phyloP scores from a whole-genome alignment of 2,329 filamentous ascomycete genomes.

The Xylaria sp. region DNA sequence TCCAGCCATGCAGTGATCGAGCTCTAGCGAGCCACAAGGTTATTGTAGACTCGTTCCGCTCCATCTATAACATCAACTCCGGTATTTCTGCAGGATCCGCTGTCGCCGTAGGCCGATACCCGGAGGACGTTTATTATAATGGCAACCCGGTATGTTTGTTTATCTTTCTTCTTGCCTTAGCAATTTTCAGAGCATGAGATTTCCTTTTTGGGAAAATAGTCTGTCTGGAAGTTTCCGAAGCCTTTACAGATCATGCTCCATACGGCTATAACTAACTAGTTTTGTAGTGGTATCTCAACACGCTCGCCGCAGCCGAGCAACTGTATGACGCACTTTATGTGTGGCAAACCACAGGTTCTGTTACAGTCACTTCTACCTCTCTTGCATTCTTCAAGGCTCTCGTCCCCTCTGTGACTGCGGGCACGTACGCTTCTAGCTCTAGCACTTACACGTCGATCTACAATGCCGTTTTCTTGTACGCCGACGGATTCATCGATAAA shows the following conservation, averaged over 20 bases:
- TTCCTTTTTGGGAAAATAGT: too few relatives aligned
- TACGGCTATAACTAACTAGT: too few relatives aligned
- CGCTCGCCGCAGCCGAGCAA: constrained; percentile 80
- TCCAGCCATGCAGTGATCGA: constrained; percentile 78
- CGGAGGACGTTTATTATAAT: constrained; percentile 78
- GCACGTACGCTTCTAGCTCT: constrained; percentile 67
- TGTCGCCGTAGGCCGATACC: constrained; percentile 72
- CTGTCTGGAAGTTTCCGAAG: too few relatives aligned
- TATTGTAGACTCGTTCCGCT: constrained; percentile 78
- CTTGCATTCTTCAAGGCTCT: constrained; percentile 78
- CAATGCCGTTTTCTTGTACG: constrained; percentile 66
- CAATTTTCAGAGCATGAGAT: too few relatives aligned
- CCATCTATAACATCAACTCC: constrained; percentile 74
- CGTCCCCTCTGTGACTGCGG: constrained; percentile 64
- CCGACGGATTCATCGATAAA: constrained; percentile 69
- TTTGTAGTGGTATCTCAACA: constrained; percentile 74
- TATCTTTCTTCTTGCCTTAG: too few relatives aligned
- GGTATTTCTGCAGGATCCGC: constrained; percentile 69
- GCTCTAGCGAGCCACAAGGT: constrained; percentile 81
- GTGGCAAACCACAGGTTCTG: constrained; percentile 71
- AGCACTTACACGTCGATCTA: constrained; percentile 65
- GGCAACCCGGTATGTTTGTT: constrained; percentile 71
- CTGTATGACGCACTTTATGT: constrained; percentile 80
- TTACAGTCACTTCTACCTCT: constrained; percentile 72
- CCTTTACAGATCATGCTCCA: too few relatives aligned